phyloP scores from a whole-genome alignment of 2,329 filamentous ascomycete species.

The Lasiodiplodia sp. region DNA sequence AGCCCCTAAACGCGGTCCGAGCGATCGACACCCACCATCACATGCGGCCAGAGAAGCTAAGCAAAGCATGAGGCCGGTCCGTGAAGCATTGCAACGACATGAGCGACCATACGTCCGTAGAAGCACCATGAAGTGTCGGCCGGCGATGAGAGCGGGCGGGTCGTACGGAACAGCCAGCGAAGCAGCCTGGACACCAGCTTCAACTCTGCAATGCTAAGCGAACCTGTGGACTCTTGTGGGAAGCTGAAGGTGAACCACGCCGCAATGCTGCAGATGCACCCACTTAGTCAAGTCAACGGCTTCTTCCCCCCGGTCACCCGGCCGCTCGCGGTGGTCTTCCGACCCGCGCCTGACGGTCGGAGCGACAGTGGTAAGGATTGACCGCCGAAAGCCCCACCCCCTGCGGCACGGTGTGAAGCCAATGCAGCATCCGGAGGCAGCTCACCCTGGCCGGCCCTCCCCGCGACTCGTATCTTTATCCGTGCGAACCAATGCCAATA shows the following conservation, averaged over 20 bases:
- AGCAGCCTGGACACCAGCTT: neutral
- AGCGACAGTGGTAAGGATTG: neutral
- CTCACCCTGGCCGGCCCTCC: neutral
- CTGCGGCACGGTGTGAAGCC: neutral
- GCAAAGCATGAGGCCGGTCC: neutral
- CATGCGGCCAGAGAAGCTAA: too few species aligned
- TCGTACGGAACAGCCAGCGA: neutral
- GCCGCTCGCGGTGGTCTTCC: neutral
- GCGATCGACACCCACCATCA: neutral
- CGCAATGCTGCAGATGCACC: neutral
- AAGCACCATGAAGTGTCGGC: too few species aligned
- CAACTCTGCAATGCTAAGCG: neutral
- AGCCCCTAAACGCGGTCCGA: neutral
- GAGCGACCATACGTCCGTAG: too few species aligned
- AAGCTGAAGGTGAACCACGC: neutral
- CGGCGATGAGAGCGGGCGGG: neutral
- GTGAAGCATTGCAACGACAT: neutral
- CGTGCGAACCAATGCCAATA: neutral
- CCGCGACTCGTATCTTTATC: neutral
- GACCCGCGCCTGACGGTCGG: neutral
- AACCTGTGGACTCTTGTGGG: neutral
- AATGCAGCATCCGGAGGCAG: neutral
- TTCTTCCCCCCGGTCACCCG: neutral
- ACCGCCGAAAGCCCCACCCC: neutral
- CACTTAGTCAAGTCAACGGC: neutral